phyloP scores from a whole-genome alignment of 2,329 filamentous ascomycete genomes.

The Fusarium torreyae region DNA sequence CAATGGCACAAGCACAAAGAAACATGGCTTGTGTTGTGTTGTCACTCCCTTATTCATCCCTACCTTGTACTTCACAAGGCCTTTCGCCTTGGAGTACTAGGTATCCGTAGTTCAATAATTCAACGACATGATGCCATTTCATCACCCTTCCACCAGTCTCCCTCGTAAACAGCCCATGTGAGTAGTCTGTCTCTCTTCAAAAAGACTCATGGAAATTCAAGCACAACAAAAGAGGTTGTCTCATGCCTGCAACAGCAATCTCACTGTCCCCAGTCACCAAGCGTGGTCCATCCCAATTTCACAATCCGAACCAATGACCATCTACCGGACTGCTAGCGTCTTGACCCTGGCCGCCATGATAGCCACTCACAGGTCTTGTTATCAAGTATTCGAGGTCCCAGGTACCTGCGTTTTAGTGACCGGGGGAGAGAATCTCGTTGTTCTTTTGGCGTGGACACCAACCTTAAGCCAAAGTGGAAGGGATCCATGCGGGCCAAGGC shows the following conservation, averaged over 20 bases:
- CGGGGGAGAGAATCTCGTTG: constrained; percentile 15
- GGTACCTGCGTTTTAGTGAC: constrained; percentile 42
- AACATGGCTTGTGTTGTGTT: neutral
- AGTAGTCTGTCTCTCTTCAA: neutral
- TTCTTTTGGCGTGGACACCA: too few relatives aligned
- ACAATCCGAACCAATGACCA: constrained; percentile 40
- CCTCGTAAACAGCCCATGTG: constrained; percentile 8
- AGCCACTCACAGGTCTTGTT: constrained; percentile 42
- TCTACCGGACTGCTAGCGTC: constrained; percentile 20
- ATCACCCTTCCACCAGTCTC: neutral
- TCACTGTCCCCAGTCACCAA: constrained; percentile 46
- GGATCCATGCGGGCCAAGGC: constrained; percentile 26
- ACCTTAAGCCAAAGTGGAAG: constrained; percentile 13
- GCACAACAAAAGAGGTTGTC: constrained; percentile 38
- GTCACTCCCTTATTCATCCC: neutral
- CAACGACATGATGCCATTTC: constrained; percentile 26
- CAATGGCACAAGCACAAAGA: constrained; percentile 12
- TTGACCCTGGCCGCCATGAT: constrained; percentile 23
- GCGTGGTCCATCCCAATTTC: constrained; percentile 48
- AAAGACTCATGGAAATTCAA: constrained; percentile 14
- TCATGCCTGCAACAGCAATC: constrained; percentile 49
- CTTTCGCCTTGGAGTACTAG: neutral
- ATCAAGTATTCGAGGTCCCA: constrained; percentile 11
- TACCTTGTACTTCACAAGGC: neutral
- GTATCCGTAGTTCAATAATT: constrained; percentile 2